phyloP scores from a whole-genome alignment of 768 basidiomycete genomes.

The Porphyrellus cyaneotinctus region DNA sequence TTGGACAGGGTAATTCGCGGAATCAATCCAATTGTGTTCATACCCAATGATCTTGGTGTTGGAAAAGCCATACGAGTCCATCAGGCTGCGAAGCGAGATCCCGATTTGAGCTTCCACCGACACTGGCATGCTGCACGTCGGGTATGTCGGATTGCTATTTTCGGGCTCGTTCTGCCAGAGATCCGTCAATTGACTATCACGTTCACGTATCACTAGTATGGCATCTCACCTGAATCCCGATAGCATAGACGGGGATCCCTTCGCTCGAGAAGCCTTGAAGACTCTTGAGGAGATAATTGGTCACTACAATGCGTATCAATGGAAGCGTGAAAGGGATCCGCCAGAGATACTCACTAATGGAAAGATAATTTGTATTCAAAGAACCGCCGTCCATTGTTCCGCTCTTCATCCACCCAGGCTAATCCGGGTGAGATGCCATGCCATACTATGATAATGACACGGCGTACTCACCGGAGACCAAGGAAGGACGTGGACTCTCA shows the following conservation, averaged over 20 bases:
- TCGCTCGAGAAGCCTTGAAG: constrained; percentile 64
- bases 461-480: constrained; percentile 64
- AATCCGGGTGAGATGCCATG: not conserved
- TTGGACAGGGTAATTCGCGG: constrained; percentile 58
- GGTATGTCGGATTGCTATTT: constrained; percentile 63
- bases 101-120: constrained; percentile 58
- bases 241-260: constrained; percentile 59
- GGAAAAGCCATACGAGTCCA: constrained; percentile 60
- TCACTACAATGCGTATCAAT: constrained; percentile 41
- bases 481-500: constrained; percentile 58
- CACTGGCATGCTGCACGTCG: constrained; percentile 54
- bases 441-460: too few species aligned
- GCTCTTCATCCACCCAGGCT: constrained; percentile 82
- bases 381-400: constrained; percentile 67
- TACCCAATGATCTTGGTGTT: constrained; percentile 60
- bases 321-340: not conserved
- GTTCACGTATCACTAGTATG: not conserved
- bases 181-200: not conserved
- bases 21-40: constrained; percentile 74
- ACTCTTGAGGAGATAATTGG: constrained; percentile 67
- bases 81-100: constrained; percentile 47
- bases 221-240: constrained; percentile 47
- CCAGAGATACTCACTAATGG: constrained; percentile 40
- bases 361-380: constrained; percentile 45
- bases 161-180: constrained; percentile 47